A percentile compares a stretch with the other conserved stretches of the same genome.
phyloP scores from a whole-genome alignment of 805 yeast species.

The Ogataea ganodermae region DNA sequence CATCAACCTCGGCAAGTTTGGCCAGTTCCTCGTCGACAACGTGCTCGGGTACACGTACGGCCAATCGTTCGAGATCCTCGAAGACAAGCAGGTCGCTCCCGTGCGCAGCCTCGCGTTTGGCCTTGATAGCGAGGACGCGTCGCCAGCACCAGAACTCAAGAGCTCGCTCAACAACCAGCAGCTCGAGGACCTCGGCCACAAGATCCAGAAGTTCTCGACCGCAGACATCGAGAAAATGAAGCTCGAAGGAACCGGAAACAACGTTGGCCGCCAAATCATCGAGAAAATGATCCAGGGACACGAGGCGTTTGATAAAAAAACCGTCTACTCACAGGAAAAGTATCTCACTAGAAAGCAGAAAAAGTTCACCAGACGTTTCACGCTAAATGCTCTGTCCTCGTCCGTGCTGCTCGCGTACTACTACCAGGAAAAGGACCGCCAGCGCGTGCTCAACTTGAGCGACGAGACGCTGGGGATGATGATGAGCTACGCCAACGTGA shows the following conservation, averaged over 20 bases:
- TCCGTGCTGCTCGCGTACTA: slow-evolving; percentile 66
- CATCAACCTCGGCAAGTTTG: slow-evolving; percentile 87
- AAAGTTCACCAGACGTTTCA: slow-evolving; percentile 84
- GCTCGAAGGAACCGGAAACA: slow-evolving; percentile 60
- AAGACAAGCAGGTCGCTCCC: slow-evolving; percentile 53
- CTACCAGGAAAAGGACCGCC: slow-evolving; percentile 74
- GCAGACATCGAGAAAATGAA: slow-evolving; percentile 88
- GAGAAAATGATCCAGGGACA: slow-evolving; percentile 82
- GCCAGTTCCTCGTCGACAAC: slow-evolving; percentile 73
- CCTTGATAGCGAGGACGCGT: slow-evolving; percentile 27
- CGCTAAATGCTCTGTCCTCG: slow-evolving; percentile 73
- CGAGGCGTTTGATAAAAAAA: slow-evolving; percentile 83
- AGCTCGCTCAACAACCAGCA: slow-evolving; percentile 66
- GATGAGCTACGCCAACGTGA: slow-evolving; percentile 75
- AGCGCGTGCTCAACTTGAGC: slow-evolving; percentile 74
- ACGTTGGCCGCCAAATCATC: slow-evolving; percentile 74
- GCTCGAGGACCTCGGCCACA: slow-evolving; percentile 64
- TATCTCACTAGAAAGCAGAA: slow-evolving; percentile 89
- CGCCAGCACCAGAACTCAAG: slow-evolving; percentile 28
- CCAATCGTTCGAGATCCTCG: slow-evolving; percentile 81
- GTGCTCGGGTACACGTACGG: slow-evolving; percentile 84
- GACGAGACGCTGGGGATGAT: slow-evolving; percentile 80
- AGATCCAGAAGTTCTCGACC: slow-evolving; percentile 69
- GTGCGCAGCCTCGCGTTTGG: slow-evolving; percentile 40
- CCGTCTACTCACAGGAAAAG: slow-evolving; percentile 87